phyloP scores from a whole-genome alignment of 2,329 filamentous ascomycete genomes.

The Ophiobolus disseminans region DNA sequence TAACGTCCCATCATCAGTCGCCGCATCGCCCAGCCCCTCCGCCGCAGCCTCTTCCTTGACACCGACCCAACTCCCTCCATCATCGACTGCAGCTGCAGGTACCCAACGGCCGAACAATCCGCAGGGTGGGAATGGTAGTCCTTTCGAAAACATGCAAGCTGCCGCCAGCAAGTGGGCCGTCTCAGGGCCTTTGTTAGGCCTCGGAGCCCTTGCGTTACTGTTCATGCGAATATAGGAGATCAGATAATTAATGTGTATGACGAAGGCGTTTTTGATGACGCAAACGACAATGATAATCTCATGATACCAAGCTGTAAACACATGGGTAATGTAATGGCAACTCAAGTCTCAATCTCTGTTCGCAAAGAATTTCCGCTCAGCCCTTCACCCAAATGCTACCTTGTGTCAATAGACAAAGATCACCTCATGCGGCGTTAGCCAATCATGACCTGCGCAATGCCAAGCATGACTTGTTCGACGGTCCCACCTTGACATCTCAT shows the following conservation, averaged over 20 bases:
- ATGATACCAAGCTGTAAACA: background rate
- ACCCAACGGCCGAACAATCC: conserved; percentile 15
- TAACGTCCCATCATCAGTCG: conserved; percentile 2
- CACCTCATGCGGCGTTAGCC: background rate
- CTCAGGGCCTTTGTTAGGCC: conserved; percentile 9
- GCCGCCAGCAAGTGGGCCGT: conserved; percentile 17
- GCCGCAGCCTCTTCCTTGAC: conserved; percentile 9
- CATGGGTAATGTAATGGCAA: background rate
- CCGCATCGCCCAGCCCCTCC: conserved; percentile 17
- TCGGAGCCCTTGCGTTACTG: conserved; percentile 13
- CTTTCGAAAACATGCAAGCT: conserved; percentile 38
- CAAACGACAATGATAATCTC: background rate
- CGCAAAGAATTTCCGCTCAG: too few species aligned
- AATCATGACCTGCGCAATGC: background rate
- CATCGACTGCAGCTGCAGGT: conserved; percentile 10
- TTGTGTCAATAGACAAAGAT: too few species aligned
- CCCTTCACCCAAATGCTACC: too few species aligned
- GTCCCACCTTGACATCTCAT: background rate
- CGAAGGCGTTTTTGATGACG: background rate
- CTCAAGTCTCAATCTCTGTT: background rate
- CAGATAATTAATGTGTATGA: background rate
- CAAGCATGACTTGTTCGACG: background rate
- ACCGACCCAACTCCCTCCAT: conserved; percentile 3
- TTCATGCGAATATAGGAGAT: background rate
- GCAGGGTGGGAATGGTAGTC: conserved; percentile 31